Evolutionary conservation across 2,329 filamentous ascomycete genomes (phyloP).

Genomic region (Microsporum ferrugineum): DNA sequence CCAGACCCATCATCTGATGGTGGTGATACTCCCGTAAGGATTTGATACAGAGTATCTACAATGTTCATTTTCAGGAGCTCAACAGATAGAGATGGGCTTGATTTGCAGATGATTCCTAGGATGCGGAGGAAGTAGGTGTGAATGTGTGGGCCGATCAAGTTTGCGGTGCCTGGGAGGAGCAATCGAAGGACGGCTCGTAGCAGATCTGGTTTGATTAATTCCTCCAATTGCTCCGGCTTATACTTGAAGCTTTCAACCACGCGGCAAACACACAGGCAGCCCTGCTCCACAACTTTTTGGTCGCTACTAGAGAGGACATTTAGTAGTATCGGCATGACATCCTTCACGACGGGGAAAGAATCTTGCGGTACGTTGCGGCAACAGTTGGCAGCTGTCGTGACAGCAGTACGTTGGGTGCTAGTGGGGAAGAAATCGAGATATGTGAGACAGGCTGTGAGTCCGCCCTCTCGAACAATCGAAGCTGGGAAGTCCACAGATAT

Average conservation of each 20-base stretch:
- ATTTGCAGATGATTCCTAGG: constrained; percentile 76
- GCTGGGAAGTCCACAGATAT: constrained; percentile 93
- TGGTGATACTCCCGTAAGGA: constrained; percentile 87
- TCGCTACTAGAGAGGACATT: constrained; percentile 86
- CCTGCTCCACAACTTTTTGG: constrained; percentile 93
- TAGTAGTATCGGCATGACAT: constrained; percentile 92
- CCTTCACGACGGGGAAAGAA: constrained; percentile 78
- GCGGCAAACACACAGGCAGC: constrained; percentile 84
- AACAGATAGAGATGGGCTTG: constrained; percentile 74
- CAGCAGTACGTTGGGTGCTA: constrained; percentile 88
- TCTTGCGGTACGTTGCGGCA: constrained; percentile 94
- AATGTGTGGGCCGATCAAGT: constrained; percentile 84
- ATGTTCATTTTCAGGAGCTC: constrained; percentile 94
- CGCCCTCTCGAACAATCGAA: constrained; percentile 90
- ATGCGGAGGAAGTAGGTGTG: constrained; percentile 94
- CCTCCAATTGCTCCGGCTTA: constrained; percentile 75
- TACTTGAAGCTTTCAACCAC: constrained; percentile 97
- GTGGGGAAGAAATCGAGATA: constrained; percentile 97
- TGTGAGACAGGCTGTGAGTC: constrained; percentile 85
- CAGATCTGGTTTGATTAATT: constrained; percentile 78
- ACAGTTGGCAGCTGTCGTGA: constrained; percentile 95
- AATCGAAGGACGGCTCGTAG: constrained; percentile 76
- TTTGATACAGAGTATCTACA: constrained; percentile 94
- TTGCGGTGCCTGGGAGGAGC: constrained; percentile 84
- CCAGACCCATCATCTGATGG: constrained; percentile 61